Evolutionary conservation across 768 basidiomycete genomes (phyloP).

Genomic region (Phaeotremella skinneri): DNA sequence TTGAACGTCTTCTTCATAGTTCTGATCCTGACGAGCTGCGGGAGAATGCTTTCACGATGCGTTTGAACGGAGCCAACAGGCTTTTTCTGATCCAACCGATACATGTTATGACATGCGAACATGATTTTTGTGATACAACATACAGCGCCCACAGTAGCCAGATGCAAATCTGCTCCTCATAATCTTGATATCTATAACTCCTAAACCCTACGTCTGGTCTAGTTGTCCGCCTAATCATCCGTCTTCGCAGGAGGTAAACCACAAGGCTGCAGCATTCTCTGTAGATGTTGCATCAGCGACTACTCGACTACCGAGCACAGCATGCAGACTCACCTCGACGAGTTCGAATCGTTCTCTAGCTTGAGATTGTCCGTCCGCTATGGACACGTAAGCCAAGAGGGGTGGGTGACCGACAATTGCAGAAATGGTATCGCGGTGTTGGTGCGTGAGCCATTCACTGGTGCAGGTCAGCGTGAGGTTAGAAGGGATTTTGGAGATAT

Average conservation of each 20-base stretch:
- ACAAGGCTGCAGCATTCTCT: conserved; percentile 94
- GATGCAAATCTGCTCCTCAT: no score
- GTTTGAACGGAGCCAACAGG: no score
- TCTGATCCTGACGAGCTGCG: no score
- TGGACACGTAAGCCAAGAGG: conserved; percentile 77
- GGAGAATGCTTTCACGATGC: no score
- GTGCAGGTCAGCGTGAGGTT: conserved; percentile 2
- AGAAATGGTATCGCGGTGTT: conserved; percentile 91
- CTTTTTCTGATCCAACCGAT: no score
- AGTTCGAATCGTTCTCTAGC: conserved; percentile 89
- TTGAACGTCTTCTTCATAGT: no score
- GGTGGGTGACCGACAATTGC: conserved; percentile 90
- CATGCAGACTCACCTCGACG: conserved; percentile 68
- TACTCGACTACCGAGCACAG: conserved; percentile 3
- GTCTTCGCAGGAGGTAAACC: conserved; percentile 88
- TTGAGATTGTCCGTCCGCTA: conserved; percentile 91
- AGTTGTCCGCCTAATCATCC: conserved; percentile 55
- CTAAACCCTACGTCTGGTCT: no score
- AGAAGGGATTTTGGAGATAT: neutral
- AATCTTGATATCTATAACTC: no score
- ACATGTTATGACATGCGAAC: no score
- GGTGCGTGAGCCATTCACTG: conserved; percentile 97
- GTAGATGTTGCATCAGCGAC: neutral
- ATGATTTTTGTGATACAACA: no score
- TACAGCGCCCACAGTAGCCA: no score